These are phyloP conservation scores for Escallonia rubra DNA, from an alignment of 129 eudicot genomes.

Conservation along the genomic window DNA sequence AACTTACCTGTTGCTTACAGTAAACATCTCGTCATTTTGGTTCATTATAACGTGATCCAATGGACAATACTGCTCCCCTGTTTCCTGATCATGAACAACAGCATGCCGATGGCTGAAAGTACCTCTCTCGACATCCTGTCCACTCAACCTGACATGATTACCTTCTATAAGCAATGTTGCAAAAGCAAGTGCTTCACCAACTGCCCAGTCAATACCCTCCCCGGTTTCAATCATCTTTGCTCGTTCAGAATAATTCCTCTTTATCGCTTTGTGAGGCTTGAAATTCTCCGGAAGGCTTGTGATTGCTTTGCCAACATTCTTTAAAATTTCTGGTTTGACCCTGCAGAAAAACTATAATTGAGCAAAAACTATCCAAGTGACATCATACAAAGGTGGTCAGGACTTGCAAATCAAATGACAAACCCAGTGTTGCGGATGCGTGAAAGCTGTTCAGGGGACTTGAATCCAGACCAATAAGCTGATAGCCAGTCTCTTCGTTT, in stretches of 20 bases:
- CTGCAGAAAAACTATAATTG: constrained; percentile 34
- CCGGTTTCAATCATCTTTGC: constrained; percentile 94
- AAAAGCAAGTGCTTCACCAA: constrained; percentile 97
- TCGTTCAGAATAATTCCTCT: constrained; percentile 77
- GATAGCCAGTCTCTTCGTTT: constrained; percentile 95
- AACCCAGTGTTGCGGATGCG: constrained; percentile 99
- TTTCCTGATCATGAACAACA: constrained; percentile 93
- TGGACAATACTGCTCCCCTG: constrained; percentile 86
- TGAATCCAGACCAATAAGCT: constrained; percentile 91
- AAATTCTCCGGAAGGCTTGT: constrained; percentile 84
- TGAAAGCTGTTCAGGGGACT: constrained; percentile 94
- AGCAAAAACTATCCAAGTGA: not conserved
- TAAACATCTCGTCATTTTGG: constrained; percentile 91
- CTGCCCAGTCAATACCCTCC: constrained; percentile 99
- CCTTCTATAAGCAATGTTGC: constrained; percentile 96
- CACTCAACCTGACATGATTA: constrained; percentile 95
- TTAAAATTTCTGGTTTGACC: constrained; percentile 89
- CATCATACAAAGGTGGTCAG: not conserved
- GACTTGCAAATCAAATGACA: constrained; percentile 3
- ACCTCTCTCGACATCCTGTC: constrained; percentile 99
- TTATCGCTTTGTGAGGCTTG: constrained; percentile 92
- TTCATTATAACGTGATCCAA: constrained; percentile 75
- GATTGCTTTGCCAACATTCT: constrained; percentile 81
- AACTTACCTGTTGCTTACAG: constrained; percentile 96
- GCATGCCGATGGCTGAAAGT: constrained; percentile 98